Evolutionary conservation across 2,329 filamentous ascomycete genomes (phyloP), one percentile per base, ranked within the genome.

Genomic region (Alternaria triticina): DNA sequence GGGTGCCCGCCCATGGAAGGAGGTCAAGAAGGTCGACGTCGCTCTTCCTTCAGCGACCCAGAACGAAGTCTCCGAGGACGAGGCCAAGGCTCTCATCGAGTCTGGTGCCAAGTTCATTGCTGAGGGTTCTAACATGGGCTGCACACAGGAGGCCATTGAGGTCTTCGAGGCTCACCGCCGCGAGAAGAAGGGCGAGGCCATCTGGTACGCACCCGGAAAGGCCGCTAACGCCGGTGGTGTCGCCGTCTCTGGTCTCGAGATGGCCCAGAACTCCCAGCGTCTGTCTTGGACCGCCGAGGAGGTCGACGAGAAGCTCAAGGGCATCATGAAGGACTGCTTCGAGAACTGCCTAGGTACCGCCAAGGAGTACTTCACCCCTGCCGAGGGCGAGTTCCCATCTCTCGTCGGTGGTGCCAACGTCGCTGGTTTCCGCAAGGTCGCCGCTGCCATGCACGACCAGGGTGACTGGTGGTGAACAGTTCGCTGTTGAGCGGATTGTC

Each of bases 81-180:
- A 99, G 86, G 96, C 94, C 57, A 86, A 93, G 84, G 89, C 88
- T 17, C 88, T 98, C 47, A 88, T 97, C 63, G 86, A 86, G 54
- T 87, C 87, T 63, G 95, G 95, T 71, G 88, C 87, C 78, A 89
- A 90, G 80, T 96, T 93, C 85, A 90, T 98, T 71, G 96, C 96
- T 62, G 96, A 99, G 85, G 96, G 96, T 61, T 96, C 91, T 83
- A 98, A 98, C 89, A 98, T 99, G 96, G 96, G 96, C 69, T 97
- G 94, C 87, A 97, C 94, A 33, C 93, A 96, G 83, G 94, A 92
- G 70, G 95, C 95, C 72, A 97, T 99, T 76, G 92, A 97, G 76
- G 85, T 93, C 70, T 98, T 98, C 81, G 95, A 98, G 88, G 87
- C 86, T 17, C 85, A 90, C 75, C 88, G 94, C 73, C 89, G 86